A percentile compares a stretch with the other conserved stretches of the same genome.
Conservation (phyloP, 768 basidiomycete genomes). For the Lepiota subincarnata region DNA sequence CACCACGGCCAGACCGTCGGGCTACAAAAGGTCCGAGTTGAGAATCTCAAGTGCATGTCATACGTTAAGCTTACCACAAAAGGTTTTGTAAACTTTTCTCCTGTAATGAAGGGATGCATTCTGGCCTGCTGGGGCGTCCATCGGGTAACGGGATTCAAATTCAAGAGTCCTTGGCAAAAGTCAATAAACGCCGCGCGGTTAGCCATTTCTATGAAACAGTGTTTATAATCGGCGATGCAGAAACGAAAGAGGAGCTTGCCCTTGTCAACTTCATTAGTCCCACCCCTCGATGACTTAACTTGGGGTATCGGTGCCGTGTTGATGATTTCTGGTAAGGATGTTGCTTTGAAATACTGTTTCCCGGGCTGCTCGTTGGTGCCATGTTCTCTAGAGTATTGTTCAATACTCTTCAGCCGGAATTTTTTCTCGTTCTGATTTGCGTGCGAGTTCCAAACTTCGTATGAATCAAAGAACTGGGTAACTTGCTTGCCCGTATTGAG, state of each 20-base stretch:
- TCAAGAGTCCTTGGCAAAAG: slow-evolving; percentile 91
- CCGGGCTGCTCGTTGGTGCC: slow-evolving; percentile 95
- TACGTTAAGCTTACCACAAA: slow-evolving; percentile 56
- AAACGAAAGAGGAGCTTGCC: slow-evolving; percentile 41
- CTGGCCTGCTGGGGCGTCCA: slow-evolving; percentile 98
- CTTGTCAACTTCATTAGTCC: slow-evolving; percentile 81
- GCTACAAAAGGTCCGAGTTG: slow-evolving; percentile 30
- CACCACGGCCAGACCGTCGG: slow-evolving; percentile 40
- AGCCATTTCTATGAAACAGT: slow-evolving; percentile 71
- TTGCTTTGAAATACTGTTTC: slow-evolving; percentile 98
- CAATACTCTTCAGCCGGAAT: slow-evolving; percentile 83
- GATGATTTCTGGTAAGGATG: slow-evolving; percentile 90
- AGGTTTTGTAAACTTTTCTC: slow-evolving; percentile 89
- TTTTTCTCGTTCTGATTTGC: slow-evolving; percentile 74
- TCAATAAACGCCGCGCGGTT: slow-evolving; percentile 95
- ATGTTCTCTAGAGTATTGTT: slow-evolving; percentile 95
- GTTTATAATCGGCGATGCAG: neutral
- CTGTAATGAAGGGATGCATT: slow-evolving; percentile 96
- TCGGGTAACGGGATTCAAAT: slow-evolving; percentile 90
- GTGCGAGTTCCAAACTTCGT: slow-evolving; percentile 58
- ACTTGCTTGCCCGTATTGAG: slow-evolving; percentile 96
- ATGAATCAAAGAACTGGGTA: slow-evolving; percentile 86
- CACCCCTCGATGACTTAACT: slow-evolving; percentile 70
- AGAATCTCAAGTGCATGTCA: slow-evolving; percentile 3
- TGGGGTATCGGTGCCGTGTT: slow-evolving; percentile 92